Evolutionary conservation across 192 early-diverging fungal species (phyloP), one percentile per base, ranked within the genome.

Genomic region (Gigaspora rosea): DNA sequence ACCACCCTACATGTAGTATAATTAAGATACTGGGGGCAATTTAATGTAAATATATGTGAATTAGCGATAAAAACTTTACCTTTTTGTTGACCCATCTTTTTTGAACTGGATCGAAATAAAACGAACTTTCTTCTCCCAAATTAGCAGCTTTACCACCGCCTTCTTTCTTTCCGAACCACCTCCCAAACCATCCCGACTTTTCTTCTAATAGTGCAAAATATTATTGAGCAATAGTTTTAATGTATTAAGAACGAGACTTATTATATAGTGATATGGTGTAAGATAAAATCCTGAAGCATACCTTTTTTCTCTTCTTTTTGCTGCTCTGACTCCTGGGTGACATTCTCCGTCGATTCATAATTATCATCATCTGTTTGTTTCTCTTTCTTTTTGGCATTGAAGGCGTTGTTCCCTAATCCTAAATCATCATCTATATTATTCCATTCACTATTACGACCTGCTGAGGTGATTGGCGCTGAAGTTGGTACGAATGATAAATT

Each of bases 71-170:
- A 11, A 35, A 32, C 33, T 75, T 83, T 58, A 82, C 86, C 71
- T 89, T 90, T 73, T 90, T 91, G 79, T 95, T 94, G 18, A 99
- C 93, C 95, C 96, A 99, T 70, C 91, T 85, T 71, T 95, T 90
- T 75, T 90, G 88, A 33, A 90, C 91, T 33, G 91, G 86, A 81
- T 99, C 97, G 82, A 92, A 99, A 77, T 91, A 92, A 80, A 96
- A 94, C 4, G 90, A 83, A 48, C 83, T 94, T 63, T 93, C 90
- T 74, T 95, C 91, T 10, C 95, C 95, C 66, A 97, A 77, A 80
- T 99, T 94, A 3, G 95, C 97, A 35, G 27, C 11, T 76, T 76
- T 76, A 15, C 52, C 71, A 47, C 58, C 46, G 50, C 58, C 48
- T 67, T 76, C 75, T 67, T 67, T 76, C 27, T 76, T 76, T 22